phyloP scores from a whole-genome alignment of 73 alveolate species.

The Paraurostyla sp. region DNA sequence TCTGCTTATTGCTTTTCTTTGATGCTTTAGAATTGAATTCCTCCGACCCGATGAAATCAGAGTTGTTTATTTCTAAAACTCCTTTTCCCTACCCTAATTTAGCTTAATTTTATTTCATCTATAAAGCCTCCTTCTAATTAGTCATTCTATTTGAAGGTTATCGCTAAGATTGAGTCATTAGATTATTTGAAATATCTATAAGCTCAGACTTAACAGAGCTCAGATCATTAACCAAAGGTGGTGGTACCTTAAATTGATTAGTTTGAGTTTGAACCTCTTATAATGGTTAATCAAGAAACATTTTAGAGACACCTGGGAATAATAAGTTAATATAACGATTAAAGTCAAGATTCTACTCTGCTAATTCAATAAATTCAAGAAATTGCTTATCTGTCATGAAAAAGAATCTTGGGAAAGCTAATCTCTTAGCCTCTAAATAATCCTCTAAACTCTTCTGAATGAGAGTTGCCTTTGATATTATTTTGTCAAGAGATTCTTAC shows the following conservation, averaged over 20 bases:
- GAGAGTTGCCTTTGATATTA: constrained; percentile 4
- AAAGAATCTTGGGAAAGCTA: constrained; percentile 82
- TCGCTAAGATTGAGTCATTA: background rate
- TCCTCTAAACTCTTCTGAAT: constrained; percentile 68
- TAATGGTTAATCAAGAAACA: constrained; percentile 62
- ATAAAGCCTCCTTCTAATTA: background rate
- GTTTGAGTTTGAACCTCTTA: background rate
- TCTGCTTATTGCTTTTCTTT: background rate
- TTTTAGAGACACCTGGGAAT: constrained; percentile 79
- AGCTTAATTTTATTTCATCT: too few species aligned
- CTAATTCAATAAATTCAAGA: constrained; percentile 61
- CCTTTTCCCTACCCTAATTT: background rate
- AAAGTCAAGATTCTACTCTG: constrained; percentile 47
- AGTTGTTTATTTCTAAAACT: constrained; percentile 17
- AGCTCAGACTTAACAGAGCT: constrained; percentile 26
- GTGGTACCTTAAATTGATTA: constrained; percentile 39
- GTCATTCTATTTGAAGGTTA: background rate
- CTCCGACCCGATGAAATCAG: background rate
- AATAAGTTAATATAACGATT: constrained; percentile 59
- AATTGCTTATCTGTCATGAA: constrained; percentile 79
- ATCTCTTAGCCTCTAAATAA: constrained; percentile 70
- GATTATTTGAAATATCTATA: constrained; percentile 13
- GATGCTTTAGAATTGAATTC: constrained; percentile 27
- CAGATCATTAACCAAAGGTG: constrained; percentile 56
- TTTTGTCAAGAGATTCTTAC: background rate